These are phyloP conservation scores for Aspergillus homomorphus DNA, from an alignment of 495 filamentous ascomycete genomes.

Conservation along the genomic window DNA sequence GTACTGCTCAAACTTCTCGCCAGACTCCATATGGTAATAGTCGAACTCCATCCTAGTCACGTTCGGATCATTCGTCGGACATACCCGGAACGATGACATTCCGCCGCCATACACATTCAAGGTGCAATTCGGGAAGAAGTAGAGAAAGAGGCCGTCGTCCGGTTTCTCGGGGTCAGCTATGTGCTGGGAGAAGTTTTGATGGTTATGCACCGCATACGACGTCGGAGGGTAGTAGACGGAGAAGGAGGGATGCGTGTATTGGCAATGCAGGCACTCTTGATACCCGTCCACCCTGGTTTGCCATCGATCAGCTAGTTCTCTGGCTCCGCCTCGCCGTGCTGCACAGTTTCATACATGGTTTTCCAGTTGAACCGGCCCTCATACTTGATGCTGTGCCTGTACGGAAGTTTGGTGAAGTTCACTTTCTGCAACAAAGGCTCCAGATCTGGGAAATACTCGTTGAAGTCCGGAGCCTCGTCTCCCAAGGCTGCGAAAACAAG, in stretches of 20 bases:
- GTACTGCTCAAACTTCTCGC: slow-evolving; percentile 58
- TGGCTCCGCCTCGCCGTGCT: neutral
- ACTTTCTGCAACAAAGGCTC: slow-evolving; percentile 50
- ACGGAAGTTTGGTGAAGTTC: slow-evolving; percentile 55
- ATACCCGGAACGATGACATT: slow-evolving; percentile 58
- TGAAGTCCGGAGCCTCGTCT: slow-evolving; percentile 48
- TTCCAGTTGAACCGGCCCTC: slow-evolving; percentile 63
- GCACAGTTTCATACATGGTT: slow-evolving; percentile 45
- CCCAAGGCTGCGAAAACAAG: slow-evolving; percentile 54
- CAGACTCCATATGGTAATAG: slow-evolving; percentile 53
- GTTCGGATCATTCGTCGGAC: slow-evolving; percentile 50
- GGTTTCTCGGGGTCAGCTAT: slow-evolving; percentile 55
- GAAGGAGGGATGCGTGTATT: slow-evolving; percentile 62
- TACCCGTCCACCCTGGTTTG: slow-evolving; percentile 54
- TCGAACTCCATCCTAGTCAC: slow-evolving; percentile 62
- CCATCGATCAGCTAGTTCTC: neutral
- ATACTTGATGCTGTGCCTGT: slow-evolving; percentile 55
- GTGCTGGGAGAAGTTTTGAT: slow-evolving; percentile 57
- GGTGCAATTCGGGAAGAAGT: slow-evolving; percentile 62
- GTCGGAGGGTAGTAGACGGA: slow-evolving; percentile 57
- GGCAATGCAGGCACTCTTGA: slow-evolving; percentile 62
- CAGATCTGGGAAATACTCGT: slow-evolving; percentile 55
- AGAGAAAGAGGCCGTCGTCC: slow-evolving; percentile 55
- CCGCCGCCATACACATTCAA: slow-evolving; percentile 61
- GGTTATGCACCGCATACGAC: slow-evolving; percentile 55